Evolutionary conservation across 139 green algal genomes (phyloP), one percentile per base, ranked within the genome.

Genomic region (Coelastrella sp.): DNA sequence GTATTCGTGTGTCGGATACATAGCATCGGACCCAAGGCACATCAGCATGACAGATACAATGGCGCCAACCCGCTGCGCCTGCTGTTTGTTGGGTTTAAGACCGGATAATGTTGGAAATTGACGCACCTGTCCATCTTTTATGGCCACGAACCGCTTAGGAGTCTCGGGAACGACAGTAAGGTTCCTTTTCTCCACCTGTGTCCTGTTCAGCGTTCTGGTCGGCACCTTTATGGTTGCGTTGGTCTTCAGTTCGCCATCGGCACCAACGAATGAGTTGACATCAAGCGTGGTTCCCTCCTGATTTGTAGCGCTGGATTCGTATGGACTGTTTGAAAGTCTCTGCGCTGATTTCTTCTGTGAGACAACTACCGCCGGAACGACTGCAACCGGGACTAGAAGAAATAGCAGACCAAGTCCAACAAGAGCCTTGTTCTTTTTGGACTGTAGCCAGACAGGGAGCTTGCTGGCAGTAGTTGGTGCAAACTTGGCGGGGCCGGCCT

Each of bases 81-180:
- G 32, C 32, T 47, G 32, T 47, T 47, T 47, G 32, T 47, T 47
- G 32, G 32, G 32, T 47, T 47, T 47, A 47, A 47, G 32, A 47
- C 32, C 32, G 23, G 20, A 19, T 19, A 4, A 54, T n/a, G 23
- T 78, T 8, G 73, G 17, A 16, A 16, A 8, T 16, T n/a, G 57
- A 47, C 73, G 13, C 73, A 90, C 85, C 60, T 90, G 87, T 14
- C 65, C 87, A 8, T 87, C 54, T 13, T 68, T 57, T 20, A 91
- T 87, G 4, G 57, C 54, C 66, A 88, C 80, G 77, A 91, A 91
- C 5, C 80, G 80, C 4, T 23, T 61, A 16, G 54, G 32, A 10
- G 7, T 60, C 80, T 91, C 88, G 5, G 71, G 4, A 20, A 47
- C 79, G 7, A 91, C 13, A 4, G 65, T 76, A 23, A 80, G 22